Evolutionary conservation across 768 basidiomycete species (phyloP), one percentile per base, ranked within the genome.

Genomic region (Piloderma croceum): DNA sequence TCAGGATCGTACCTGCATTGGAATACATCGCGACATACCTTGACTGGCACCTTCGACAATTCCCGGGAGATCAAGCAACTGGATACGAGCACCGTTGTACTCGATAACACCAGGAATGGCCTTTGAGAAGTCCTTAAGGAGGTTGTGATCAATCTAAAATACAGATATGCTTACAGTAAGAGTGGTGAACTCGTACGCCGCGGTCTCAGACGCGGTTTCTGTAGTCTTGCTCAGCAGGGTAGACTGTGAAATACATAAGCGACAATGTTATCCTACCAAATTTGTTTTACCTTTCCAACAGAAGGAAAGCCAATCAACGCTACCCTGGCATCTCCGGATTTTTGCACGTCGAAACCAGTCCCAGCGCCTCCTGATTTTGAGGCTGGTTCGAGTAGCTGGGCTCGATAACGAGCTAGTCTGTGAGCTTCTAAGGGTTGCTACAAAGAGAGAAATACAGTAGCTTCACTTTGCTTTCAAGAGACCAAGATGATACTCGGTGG

Each of bases 91-190:
- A 21, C 96, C 96, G 60, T 94, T 82, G 59, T 98, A 88, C 54
- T 98, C 93, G 13, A 98, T 79, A 3, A 98, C 96, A 36, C 96
- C 96, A 24, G 96, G 94, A 45, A 99, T 98, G 7, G 96, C 94
- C 81, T 89, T 48, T 31, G 35, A 40, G 7, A 43, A 13, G 19
- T 46, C 29, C 46, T 38, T 45, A 44, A 41, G 50, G 27, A 27
- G 33, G 18, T 34, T 13, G 38, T n/a, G 33, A 25, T 24, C 27
- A 25, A 15, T 19, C 36, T n/a, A 11, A 11, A 33, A 27, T 36
- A 20, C 6, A 22, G 15, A 21, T 31, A 31, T 22, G 57, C 73
- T 49, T 52, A 84, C 87, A 7, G 87, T 89, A 23, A 94, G 74
- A 3, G 90, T 94, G 3, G 92, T 96, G 63, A 96, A 97, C 59